Evolutionary conservation across 2,329 filamentous ascomycete genomes (phyloP).

Genomic region (Clarireedia sp.): DNA sequence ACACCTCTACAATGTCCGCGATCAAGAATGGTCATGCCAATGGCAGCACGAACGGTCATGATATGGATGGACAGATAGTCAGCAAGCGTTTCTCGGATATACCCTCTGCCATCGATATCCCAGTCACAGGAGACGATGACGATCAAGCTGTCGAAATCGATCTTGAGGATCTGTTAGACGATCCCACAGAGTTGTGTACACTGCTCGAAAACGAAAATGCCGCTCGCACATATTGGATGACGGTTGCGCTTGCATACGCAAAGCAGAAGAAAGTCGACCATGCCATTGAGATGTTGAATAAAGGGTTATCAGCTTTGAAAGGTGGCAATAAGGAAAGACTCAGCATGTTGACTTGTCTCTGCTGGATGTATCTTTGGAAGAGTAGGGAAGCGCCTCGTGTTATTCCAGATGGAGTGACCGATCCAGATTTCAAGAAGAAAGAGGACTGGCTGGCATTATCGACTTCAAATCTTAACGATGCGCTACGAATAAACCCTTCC

Average conservation of each 20-base stretch:
- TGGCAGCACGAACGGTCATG: conserved; percentile 23
- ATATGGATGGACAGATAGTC: conserved; percentile 17
- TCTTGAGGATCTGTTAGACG: conserved; percentile 82
- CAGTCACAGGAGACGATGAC: conserved; percentile 57
- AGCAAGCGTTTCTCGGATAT: conserved; percentile 53
- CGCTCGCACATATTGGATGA: conserved; percentile 92
- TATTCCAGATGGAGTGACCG: conserved; percentile 53
- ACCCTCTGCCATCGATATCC: conserved; percentile 57
- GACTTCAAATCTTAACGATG: conserved; percentile 89
- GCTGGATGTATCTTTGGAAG: conserved; percentile 65
- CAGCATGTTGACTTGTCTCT: conserved; percentile 57
- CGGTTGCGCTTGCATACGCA: conserved; percentile 91
- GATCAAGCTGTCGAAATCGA: conserved; percentile 80
- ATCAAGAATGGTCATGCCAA: conserved; percentile 20
- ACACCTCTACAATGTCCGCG: conserved; percentile 20
- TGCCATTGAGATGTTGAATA: conserved; percentile 63
- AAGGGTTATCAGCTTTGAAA: conserved; percentile 53
- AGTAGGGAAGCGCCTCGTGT: conserved; percentile 61
- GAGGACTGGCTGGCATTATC: conserved; percentile 86
- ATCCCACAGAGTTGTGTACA: conserved; percentile 89
- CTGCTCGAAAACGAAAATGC: conserved; percentile 91
- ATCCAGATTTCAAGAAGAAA: conserved; percentile 68
- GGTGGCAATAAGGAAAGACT: conserved; percentile 57
- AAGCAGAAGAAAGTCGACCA: conserved; percentile 92
- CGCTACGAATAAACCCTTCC: conserved; percentile 85